phyloP scores from a whole-genome alignment of 2,329 filamentous ascomycete genomes.

The Curvularia hawaiiensis region DNA sequence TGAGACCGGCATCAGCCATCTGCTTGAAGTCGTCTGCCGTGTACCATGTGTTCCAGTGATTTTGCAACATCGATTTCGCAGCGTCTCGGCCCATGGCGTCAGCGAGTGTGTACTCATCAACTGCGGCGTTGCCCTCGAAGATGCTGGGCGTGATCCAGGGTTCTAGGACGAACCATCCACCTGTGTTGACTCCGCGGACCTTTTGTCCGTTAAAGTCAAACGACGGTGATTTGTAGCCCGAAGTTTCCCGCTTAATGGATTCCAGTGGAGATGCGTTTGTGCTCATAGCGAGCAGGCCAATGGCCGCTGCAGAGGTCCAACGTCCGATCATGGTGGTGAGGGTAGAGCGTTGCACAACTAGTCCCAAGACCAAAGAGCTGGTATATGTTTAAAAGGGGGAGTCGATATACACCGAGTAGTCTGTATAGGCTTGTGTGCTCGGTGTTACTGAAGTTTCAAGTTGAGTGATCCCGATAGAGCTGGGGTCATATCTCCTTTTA shows the following conservation, averaged over 20 bases:
- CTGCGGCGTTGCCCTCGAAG: conserved; percentile 59
- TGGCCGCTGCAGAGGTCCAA: conserved; percentile 29
- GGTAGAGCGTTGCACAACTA: conserved; percentile 14
- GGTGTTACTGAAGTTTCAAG: conserved; percentile 7
- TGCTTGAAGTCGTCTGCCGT: conserved; percentile 60
- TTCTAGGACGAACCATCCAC: conserved; percentile 68
- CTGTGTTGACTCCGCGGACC: conserved; percentile 68
- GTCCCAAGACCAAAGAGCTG: conserved; percentile 16
- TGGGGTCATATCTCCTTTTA: conserved; percentile 12
- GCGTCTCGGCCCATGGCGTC: conserved; percentile 56
- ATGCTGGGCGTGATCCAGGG: conserved; percentile 68
- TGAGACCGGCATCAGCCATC: conserved; percentile 63
- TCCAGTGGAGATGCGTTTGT: conserved; percentile 40
- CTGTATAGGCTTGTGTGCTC: not conserved
- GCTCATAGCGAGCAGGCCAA: conserved; percentile 40
- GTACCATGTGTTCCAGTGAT: conserved; percentile 66
- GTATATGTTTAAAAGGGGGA: conserved; percentile 7
- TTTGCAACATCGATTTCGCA: conserved; percentile 54
- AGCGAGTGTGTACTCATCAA: conserved; percentile 64
- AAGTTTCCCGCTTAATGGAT: conserved; percentile 25
- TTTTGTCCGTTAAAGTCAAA: conserved; percentile 62
- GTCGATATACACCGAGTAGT: not conserved
- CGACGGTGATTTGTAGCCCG: conserved; percentile 33
- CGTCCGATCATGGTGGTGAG: conserved; percentile 36
- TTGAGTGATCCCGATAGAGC: conserved; percentile 8